phyloP scores from a whole-genome alignment of 768 basidiomycete species.

The Hirschioporus abietinus region DNA sequence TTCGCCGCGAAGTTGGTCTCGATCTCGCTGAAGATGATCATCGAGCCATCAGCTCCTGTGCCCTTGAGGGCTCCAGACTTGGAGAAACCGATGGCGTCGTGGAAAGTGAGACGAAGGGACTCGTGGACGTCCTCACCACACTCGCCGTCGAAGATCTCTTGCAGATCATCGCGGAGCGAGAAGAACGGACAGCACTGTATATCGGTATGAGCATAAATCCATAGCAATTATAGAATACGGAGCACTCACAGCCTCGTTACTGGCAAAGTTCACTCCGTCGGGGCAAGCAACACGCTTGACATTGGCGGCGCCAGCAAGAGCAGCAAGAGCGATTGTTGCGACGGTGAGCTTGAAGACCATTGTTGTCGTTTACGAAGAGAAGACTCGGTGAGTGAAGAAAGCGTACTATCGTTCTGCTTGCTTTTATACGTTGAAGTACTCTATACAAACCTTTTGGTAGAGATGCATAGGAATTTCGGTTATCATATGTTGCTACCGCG shows the following conservation, averaged over 20 bases:
- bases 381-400: conserved; percentile 8
- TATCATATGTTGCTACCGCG: background rate
- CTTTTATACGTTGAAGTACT: background rate
- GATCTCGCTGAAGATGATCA: conserved; percentile 18
- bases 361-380: background rate
- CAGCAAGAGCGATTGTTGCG: conserved; percentile 10
- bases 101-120: conserved; percentile 11
- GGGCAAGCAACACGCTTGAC: conserved; percentile 11
- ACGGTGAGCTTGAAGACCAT: conserved; percentile 13
- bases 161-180: conserved; percentile 5
- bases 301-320: conserved; percentile 3
- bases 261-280: conserved; percentile 10
- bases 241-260: conserved; percentile 7
- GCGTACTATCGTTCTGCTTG: background rate
- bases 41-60: conserved; percentile 7
- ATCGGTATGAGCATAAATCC: background rate
- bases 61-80: conserved; percentile 12
- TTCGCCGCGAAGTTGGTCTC: conserved; percentile 23
- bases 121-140: conserved; percentile 15
- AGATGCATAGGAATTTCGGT: background rate
- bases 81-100: conserved; percentile 4
- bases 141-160: conserved; percentile 5
- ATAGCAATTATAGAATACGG: background rate
- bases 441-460: background rate
- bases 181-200: conserved; percentile 4